Percentiles rank a stretch among this genome's conserved stretches.
Evolutionary conservation across 306 rosid species (phyloP).

Genomic region (Trifolium dubium): DNA sequence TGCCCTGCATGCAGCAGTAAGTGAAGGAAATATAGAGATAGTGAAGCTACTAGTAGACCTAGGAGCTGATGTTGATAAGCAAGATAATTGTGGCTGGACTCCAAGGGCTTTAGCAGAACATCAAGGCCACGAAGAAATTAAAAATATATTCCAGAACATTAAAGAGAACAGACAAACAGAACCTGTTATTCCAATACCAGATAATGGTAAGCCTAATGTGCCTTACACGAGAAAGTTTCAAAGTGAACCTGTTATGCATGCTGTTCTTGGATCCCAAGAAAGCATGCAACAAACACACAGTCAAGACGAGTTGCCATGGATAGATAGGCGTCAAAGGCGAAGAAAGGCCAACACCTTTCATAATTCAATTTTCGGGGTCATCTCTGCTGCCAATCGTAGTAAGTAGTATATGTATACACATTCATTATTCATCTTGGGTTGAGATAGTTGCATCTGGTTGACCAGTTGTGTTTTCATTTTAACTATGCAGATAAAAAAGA

Average conservation of each 20-base stretch:
- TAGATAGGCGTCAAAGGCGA: slow-evolving; percentile 41
- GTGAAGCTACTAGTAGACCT: slow-evolving; percentile 57
- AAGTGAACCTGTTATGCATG: slow-evolving; percentile 48
- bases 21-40: slow-evolving; percentile 58
- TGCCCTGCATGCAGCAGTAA: slow-evolving; percentile 66
- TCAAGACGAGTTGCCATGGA: slow-evolving; percentile 39
- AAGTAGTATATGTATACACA: slow-evolving; percentile 14
- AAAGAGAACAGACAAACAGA: not conserved
- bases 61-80: slow-evolving; percentile 58
- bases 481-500: slow-evolving; percentile 47
- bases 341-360: slow-evolving; percentile 42
- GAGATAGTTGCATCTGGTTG: not conserved
- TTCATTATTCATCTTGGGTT: slow-evolving; percentile 2
- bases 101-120: slow-evolving; percentile 63
- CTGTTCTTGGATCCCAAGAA: slow-evolving; percentile 24
- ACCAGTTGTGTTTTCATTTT: slow-evolving; percentile 12
- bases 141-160: slow-evolving; percentile 42
- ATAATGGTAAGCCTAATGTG: not conserved
- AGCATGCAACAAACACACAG: slow-evolving; percentile 18
- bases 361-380: slow-evolving; percentile 71
- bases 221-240: slow-evolving; percentile 38
- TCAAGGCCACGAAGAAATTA: slow-evolving; percentile 59
- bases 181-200: slow-evolving; percentile 21
- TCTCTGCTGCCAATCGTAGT: slow-evolving; percentile 58
- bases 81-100: slow-evolving; percentile 62